Evolutionary conservation across 768 basidiomycete species (phyloP).

Genomic region (Pleurotus salmoneostramineus): DNA sequence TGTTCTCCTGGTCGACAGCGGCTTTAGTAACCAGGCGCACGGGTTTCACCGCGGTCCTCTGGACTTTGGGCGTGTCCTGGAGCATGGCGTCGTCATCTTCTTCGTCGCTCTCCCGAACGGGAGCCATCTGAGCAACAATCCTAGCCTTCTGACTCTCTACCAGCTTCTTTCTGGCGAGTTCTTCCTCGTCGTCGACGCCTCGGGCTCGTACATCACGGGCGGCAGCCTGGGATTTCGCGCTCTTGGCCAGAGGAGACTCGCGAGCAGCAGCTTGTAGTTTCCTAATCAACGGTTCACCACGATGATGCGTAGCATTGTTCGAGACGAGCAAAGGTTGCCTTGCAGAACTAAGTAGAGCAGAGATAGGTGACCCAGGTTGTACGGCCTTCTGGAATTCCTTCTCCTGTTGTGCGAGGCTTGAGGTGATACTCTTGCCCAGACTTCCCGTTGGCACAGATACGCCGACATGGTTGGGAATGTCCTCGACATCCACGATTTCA

Average conservation of each 20-base stretch:
- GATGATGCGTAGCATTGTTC: constrained; percentile 23
- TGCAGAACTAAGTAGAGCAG: constrained; percentile 84
- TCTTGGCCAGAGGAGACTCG: constrained; percentile 10
- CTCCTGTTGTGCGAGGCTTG: constrained; percentile 81
- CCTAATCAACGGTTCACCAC: constrained; percentile 26
- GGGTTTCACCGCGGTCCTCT: not conserved
- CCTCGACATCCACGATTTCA: not conserved
- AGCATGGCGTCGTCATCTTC: constrained; percentile 27
- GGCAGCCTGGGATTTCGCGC: not conserved
- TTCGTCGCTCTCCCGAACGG: constrained; percentile 43
- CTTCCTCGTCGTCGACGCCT: constrained; percentile 21
- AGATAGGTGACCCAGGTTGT: constrained; percentile 92
- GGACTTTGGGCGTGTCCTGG: not conserved
- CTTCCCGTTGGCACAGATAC: constrained; percentile 7
- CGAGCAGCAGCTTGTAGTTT: constrained; percentile 18
- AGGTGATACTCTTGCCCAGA: constrained; percentile 40
- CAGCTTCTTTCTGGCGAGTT: constrained; percentile 56
- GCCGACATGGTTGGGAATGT: constrained; percentile 6
- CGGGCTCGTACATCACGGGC: constrained; percentile 24
- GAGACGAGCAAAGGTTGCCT: constrained; percentile 82
- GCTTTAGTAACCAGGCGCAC: not conserved
- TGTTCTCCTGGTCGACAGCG: constrained; percentile 24
- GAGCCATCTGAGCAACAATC: constrained; percentile 93
- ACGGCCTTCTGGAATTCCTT: constrained; percentile 96
- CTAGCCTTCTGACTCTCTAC: constrained; percentile 88